Conservation (phyloP, 148 eudicot species). For the Fagopyrum homotropicum region DNA sequence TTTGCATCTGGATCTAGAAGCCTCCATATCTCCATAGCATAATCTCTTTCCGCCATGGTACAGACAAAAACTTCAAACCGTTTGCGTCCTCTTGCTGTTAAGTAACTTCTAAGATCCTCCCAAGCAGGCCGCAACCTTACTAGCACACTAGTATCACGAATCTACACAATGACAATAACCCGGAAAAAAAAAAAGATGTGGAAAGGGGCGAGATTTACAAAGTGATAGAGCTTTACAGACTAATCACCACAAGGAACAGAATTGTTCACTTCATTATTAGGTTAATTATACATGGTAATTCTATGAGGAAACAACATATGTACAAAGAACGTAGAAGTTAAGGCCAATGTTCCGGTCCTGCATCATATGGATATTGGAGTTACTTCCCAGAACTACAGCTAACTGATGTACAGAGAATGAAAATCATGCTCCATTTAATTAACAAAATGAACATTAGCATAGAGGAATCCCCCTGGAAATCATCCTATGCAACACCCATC, state of each 20-base stretch:
- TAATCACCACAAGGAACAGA: background rate
- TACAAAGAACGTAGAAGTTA: background rate
- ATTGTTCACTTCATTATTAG: background rate
- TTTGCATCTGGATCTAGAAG: conserved; percentile 83
- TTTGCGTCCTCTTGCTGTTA: conserved; percentile 82
- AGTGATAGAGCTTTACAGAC: background rate
- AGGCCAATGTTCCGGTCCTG: background rate
- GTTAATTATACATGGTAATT: background rate
- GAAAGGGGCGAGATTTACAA: conserved; percentile 1
- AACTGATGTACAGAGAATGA: background rate
- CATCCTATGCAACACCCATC: background rate
- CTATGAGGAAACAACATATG: background rate
- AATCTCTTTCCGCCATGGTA: conserved; percentile 98
- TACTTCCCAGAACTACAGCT: background rate
- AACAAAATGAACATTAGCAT: background rate
- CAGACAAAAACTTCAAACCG: conserved; percentile 97
- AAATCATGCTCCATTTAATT: background rate
- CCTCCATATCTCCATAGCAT: conserved; percentile 99
- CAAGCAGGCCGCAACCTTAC: conserved; percentile 95
- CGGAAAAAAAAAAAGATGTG: conserved; percentile 6
- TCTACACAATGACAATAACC: conserved; percentile 36
- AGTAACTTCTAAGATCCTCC: conserved; percentile 88
- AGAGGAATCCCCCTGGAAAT: background rate
- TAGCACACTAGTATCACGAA: conserved; percentile 95
- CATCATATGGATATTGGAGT: background rate